Percentiles rank a stretch among this genome's conserved stretches.
Evolutionary conservation across 495 filamentous ascomycete species (phyloP).

Genomic region (Apiosordaria backusii): DNA sequence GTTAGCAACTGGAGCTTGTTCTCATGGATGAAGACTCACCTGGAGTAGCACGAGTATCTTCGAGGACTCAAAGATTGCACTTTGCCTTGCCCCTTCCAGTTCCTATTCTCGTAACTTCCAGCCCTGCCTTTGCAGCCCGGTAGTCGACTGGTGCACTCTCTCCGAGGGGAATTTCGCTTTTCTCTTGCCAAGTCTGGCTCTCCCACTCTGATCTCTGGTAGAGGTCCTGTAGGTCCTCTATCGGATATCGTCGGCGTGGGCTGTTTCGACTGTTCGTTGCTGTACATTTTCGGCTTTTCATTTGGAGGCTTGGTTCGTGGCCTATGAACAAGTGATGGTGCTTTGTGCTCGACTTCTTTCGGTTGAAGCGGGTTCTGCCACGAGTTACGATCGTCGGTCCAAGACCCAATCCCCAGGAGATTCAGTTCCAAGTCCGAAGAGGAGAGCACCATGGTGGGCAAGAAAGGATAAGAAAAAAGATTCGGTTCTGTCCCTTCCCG

Average conservation of each 20-base stretch:
- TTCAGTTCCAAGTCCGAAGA: not conserved
- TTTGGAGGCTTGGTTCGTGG: not conserved
- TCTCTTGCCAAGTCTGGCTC: not conserved
- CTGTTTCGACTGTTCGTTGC: not conserved
- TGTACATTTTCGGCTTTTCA: not conserved
- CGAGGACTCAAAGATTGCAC: not conserved
- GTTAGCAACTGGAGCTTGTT: not conserved
- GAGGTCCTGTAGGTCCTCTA: not conserved
- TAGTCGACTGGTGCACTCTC: not conserved
- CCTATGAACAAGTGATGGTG: not conserved
- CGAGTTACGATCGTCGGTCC: not conserved
- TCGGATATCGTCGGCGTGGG: not conserved
- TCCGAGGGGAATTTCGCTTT: not conserved
- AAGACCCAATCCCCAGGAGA: not conserved
- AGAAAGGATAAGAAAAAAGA: not conserved
- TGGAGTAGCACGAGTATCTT: not conserved
- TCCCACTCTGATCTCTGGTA: not conserved
- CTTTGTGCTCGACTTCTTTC: not conserved
- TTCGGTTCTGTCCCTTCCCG: not conserved
- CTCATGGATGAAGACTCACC: not conserved
- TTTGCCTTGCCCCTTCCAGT: not conserved
- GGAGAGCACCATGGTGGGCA: not conserved
- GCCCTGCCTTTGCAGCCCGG: not conserved
- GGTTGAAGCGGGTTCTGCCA: not conserved
- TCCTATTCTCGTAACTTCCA: not conserved